phyloP scores from a whole-genome alignment of 495 filamentous ascomycete species.

The Lophiostoma macrostomum region DNA sequence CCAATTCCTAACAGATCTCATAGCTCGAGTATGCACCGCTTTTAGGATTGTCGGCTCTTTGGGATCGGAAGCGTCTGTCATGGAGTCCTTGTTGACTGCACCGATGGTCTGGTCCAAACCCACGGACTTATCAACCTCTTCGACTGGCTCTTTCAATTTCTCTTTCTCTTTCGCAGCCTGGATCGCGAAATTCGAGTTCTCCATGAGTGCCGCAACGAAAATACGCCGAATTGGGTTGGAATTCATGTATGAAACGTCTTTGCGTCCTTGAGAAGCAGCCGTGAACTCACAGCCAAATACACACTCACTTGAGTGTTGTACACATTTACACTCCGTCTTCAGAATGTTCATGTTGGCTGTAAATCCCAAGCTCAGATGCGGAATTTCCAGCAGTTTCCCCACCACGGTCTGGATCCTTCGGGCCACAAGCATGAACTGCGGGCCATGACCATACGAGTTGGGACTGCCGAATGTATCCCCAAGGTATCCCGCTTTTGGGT shows the following conservation, averaged over 20 bases:
- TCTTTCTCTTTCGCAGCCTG: constrained; percentile 7
- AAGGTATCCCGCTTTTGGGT: no score
- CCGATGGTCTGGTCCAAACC: constrained; percentile 6
- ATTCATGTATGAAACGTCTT: constrained; percentile 8
- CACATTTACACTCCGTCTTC: no score
- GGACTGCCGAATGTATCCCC: no score
- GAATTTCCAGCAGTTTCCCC: no score
- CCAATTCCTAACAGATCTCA: constrained; percentile 7
- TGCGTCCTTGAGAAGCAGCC: constrained; percentile 6
- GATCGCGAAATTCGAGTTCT: constrained; percentile 7
- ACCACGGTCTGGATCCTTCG: no score
- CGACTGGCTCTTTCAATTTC: constrained; percentile 7
- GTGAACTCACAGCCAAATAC: constrained; percentile 6
- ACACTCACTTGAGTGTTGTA: no score
- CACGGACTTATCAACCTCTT: constrained; percentile 7
- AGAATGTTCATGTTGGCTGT: no score
- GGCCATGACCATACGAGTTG: no score
- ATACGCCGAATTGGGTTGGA: constrained; percentile 7
- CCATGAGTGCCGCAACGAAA: constrained; percentile 6
- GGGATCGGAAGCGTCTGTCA: constrained; percentile 6
- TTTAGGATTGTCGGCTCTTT: constrained; percentile 7
- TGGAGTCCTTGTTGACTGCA: constrained; percentile 5
- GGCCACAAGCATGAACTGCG: no score
- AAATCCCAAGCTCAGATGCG: no score
- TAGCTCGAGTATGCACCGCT: constrained; percentile 6